A percentile compares a stretch with the other conserved stretches of the same genome.
Evolutionary conservation across 2,329 filamentous ascomycete species (phyloP).

Genomic region (Apiospora sp.): DNA sequence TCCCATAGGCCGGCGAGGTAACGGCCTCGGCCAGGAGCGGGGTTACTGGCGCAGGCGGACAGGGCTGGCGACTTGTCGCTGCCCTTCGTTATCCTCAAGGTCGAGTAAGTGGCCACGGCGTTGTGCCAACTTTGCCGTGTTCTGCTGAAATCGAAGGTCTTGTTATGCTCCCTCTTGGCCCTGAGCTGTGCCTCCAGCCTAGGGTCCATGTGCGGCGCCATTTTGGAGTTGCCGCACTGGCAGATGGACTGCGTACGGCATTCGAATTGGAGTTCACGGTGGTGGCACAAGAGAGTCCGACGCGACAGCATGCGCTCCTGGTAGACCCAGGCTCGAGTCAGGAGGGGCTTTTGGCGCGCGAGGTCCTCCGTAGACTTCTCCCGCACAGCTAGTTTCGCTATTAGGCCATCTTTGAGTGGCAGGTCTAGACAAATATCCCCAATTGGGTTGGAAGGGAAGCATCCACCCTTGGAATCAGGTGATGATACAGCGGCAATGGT

Average conservation of each 20-base stretch:
- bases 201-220: neutral
- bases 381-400: rapidly evolving
- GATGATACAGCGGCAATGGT: neutral
- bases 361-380: neutral
- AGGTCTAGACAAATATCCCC: neutral
- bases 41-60: neutral
- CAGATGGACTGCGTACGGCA: neutral
- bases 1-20: neutral
- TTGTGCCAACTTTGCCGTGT: neutral
- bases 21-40: too few relatives aligned
- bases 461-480: neutral
- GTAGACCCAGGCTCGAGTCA: neutral
- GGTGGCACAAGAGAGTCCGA: neutral
- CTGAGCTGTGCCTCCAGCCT: too few relatives aligned
- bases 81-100: neutral
- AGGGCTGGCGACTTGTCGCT: neutral
- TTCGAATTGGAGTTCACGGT: neutral
- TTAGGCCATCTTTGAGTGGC: neutral
- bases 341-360: neutral
- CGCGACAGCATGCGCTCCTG: neutral
- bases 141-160: neutral
- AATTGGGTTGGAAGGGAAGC: neutral
- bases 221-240: neutral
- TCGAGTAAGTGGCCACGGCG: neutral
- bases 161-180: neutral